These are phyloP conservation scores for Naganishia albida DNA, from an alignment of 1,284 basidiomycete genomes.

Conservation along the genomic window DNA sequence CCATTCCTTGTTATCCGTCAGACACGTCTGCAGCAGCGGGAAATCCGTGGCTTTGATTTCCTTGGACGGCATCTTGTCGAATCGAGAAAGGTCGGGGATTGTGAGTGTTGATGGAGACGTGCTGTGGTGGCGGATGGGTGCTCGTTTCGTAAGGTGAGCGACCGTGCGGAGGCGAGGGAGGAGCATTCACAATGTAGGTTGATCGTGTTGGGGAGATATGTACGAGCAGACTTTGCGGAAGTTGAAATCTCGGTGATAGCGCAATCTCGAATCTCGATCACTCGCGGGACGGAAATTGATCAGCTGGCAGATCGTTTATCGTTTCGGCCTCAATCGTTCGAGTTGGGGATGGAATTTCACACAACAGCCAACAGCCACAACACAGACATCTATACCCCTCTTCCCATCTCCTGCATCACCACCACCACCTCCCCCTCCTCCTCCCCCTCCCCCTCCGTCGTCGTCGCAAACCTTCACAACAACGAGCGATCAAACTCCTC, in stretches of 20 bases:
- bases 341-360: neutral
- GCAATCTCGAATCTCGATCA: constrained; percentile 21
- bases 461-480: neutral
- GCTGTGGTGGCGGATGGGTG: neutral
- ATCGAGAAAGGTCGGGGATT: constrained; percentile 22
- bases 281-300: constrained; percentile 12
- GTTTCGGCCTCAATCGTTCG: neutral
- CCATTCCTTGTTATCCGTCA: constrained; percentile 48
- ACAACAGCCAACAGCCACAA: neutral
- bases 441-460: too few relatives aligned
- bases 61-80: constrained; percentile 27
- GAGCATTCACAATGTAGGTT: neutral
- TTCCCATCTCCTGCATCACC: neutral
- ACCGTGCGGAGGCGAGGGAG: constrained; percentile 5
- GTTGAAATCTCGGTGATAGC: constrained; percentile 11
- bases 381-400: neutral
- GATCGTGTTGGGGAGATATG: neutral
- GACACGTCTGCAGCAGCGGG: constrained; percentile 38
- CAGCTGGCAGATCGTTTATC: neutral
- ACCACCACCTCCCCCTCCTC: neutral
- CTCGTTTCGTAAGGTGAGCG: neutral
- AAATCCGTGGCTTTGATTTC: constrained; percentile 30
- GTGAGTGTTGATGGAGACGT: neutral
- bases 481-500: constrained; percentile 1
- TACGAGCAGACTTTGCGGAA: neutral